Base-by-base conservation (phyloP, 805 yeast genomes). In the Nakazawaea peltata region DNA sequence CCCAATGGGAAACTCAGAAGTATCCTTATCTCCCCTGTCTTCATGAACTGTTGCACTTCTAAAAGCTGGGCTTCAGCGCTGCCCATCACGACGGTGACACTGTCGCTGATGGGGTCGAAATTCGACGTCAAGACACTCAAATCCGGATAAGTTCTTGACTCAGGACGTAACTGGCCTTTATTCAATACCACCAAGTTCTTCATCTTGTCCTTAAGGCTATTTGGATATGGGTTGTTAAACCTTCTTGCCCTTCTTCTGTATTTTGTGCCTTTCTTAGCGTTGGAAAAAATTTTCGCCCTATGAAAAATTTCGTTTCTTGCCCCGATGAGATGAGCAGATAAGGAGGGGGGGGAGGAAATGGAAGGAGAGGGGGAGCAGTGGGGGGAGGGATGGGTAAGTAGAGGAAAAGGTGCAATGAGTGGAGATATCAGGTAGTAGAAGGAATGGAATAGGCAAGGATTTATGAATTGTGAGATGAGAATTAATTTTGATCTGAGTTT, bases 21-120 rank as follows among this genome's bases (percentile, higher is more conserved):
- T 1, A 73, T 51, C 26, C 60, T 56, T 5, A 65, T 59, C n/a
- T 63, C 59, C 10, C 94, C 94, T 27, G 67, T 65, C 51, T 77
- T 81, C 60, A 65, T 58, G 46, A 74, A 74, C 52, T 81, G 88
- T 47, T 82, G 92, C n/a, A 83, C 81, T 56, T 85, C 95, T 33
- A 80, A 53, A 6, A 63, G 46, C 16, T 72, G 72, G 27, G 72
- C 64, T 26, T 76, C 82, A 23, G 39, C 63, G 41, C 68, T 58
- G 14, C 75, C 73, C 33, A 83, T 61, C 1, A 72, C 81, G 43
- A 76, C 70, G 0, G 92, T 75, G 26, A 86, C 64, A 36, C 83
- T 71, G 51, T 85, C 92, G 8, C 80, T 69, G 23, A 83, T 71
- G 0, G 82, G 70, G 51, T 86, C 95, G 48, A 85, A 84, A 10